phyloP scores from a whole-genome alignment of 2,329 filamentous ascomycete species.

The Fusarium sororula region DNA sequence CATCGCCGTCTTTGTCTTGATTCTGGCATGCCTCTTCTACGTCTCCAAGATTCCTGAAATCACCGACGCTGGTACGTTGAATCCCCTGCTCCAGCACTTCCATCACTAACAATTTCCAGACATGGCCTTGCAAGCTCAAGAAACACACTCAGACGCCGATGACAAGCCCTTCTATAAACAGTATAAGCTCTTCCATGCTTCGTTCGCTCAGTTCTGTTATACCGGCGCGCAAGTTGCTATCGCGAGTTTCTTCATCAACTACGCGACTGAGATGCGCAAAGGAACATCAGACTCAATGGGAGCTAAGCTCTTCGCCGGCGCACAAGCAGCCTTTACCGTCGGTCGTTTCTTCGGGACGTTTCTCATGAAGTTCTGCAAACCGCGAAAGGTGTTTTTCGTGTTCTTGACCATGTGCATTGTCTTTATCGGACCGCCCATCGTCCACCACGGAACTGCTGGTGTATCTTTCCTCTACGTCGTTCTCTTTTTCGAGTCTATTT shows the following conservation, averaged over 20 bases:
- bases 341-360: constrained; percentile 75
- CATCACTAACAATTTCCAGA: constrained; percentile 54
- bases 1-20: constrained; percentile 75
- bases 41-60: constrained; percentile 76
- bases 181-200: constrained; percentile 79
- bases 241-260: constrained; percentile 78
- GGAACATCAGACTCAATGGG: constrained; percentile 61
- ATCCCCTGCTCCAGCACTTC: no score
- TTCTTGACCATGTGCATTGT: constrained; percentile 73
- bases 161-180: constrained; percentile 74
- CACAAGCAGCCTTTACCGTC: constrained; percentile 76
- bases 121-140: constrained; percentile 68
- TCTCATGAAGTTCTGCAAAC: constrained; percentile 73
- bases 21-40: constrained; percentile 73
- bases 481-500: constrained; percentile 82
- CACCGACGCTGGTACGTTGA: constrained; percentile 57
- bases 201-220: constrained; percentile 82
- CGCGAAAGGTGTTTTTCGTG: constrained; percentile 72
- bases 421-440: constrained; percentile 64
- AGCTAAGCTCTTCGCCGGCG: constrained; percentile 76
- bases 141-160: constrained; percentile 61
- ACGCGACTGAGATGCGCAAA: constrained; percentile 68
- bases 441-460: constrained; percentile 56
- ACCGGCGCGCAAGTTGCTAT: constrained; percentile 76
- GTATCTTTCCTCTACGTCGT: constrained; percentile 73